Evolutionary conservation across 768 basidiomycete species (phyloP).

Genomic region (Nidularia sp.): DNA sequence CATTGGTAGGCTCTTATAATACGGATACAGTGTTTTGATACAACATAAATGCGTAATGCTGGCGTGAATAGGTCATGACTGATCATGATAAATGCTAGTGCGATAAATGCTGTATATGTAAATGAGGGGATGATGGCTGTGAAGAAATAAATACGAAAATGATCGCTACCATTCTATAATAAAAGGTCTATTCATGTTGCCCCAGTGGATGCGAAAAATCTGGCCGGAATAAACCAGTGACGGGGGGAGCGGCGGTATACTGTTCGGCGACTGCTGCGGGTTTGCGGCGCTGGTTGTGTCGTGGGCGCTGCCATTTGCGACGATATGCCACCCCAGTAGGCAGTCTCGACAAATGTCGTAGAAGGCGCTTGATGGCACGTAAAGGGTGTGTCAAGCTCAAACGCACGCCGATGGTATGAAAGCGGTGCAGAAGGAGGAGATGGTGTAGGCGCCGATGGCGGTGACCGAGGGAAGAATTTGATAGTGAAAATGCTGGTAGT

Average conservation of each 20-base stretch:
- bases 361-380: constrained; percentile 30
- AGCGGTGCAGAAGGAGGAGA: constrained; percentile 22
- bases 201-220: constrained; percentile 41
- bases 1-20: too few relatives aligned
- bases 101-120: background rate
- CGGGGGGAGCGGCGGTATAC: constrained; percentile 30
- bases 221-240: constrained; percentile 53
- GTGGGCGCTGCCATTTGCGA: constrained; percentile 14
- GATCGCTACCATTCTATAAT: background rate
- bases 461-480: constrained; percentile 48
- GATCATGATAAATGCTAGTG: too few relatives aligned
- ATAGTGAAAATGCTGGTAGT: constrained; percentile 34
- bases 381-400: constrained; percentile 27
- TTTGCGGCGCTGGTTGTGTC: constrained; percentile 4
- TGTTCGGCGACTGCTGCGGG: background rate
- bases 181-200: constrained; percentile 16
- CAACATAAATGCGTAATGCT: too few relatives aligned
- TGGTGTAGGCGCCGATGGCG: constrained; percentile 37
- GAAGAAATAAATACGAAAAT: background rate
- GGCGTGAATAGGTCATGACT: too few relatives aligned
- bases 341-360: constrained; percentile 28
- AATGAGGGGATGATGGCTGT: background rate
- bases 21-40: too few relatives aligned
- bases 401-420: constrained; percentile 21
- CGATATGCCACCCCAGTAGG: constrained; percentile 25